Evolutionary conservation across 2,329 filamentous ascomycete genomes (phyloP), one percentile per base, ranked within the genome.

Genomic region (Fusarium phyllophilum): DNA sequence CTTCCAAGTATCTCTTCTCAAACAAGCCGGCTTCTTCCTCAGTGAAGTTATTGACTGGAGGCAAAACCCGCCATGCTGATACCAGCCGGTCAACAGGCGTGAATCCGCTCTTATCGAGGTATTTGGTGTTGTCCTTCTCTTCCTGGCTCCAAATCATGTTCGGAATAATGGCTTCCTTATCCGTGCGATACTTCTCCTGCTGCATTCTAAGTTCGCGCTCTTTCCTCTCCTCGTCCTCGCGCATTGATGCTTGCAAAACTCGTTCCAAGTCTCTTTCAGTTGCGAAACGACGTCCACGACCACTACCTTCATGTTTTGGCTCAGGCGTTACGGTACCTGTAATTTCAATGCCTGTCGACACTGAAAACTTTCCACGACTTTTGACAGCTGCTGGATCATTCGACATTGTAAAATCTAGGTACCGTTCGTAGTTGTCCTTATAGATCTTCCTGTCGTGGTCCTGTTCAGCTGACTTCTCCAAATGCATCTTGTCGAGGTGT

Each of bases 121-220:
- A 95, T 54, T 87, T 85, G 26, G 86, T 85, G 59, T 87, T 86
- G 44, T 88, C 82, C 59, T 88, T 89, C 69, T 93, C 89, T 60
- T 91, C 86, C 15, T 87, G 84, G 14, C 87, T 88, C 84, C 90
- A 90, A 68, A 90, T 88, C 87, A 94, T 92, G 64, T 90, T 85
- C 0, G 93, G 93, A 54, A 96, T 90, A 8, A 88, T 86, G 1
- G 94, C 94, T 80, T 96, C 94, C 78, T 93, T 94, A 49, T 93
- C 92, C 72, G 89, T 92, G 69, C 93, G 91, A 66, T 91, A 91
- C 78, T 92, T 91, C 61, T 92, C 90, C 78, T 92, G 90, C 73
- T 90, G 88, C 39, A 89, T 89, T 59, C 89, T 85, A 51, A 86
- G 82, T 73, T 93, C 91, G 54, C 92, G 90, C 74, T 94, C 92